These are phyloP conservation scores for Primulina eburnea DNA, from an alignment of 257 asterid species.

Conservation along the genomic window DNA sequence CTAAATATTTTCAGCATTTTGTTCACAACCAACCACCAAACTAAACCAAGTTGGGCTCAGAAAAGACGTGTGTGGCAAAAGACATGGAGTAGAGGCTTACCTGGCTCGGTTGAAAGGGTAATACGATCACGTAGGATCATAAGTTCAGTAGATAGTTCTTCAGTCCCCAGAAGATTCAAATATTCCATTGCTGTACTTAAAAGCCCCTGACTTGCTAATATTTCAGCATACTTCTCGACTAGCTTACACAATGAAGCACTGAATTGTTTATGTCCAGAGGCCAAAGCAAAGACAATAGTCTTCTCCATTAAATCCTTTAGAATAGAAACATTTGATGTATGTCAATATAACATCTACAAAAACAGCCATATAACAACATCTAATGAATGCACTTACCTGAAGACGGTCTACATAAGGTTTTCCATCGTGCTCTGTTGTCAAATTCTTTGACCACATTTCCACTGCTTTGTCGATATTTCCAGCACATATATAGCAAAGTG, in stretches of 20 bases:
- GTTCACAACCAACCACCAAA: not conserved
- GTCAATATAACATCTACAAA: constrained; percentile 21
- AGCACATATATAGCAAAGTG: constrained; percentile 86
- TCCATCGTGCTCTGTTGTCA: constrained; percentile 63
- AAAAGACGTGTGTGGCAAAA: constrained; percentile 10
- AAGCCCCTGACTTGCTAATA: constrained; percentile 95
- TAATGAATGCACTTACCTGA: constrained; percentile 50
- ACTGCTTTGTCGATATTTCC: constrained; percentile 91
- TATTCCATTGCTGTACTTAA: constrained; percentile 87
- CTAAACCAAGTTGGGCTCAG: constrained; percentile 4
- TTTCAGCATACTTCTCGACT: constrained; percentile 96
- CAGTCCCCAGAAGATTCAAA: constrained; percentile 84
- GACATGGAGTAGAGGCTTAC: constrained; percentile 34
- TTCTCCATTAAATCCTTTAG: constrained; percentile 93
- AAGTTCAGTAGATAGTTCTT: constrained; percentile 86
- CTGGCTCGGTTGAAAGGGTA: constrained; percentile 71
- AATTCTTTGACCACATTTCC: constrained; percentile 85
- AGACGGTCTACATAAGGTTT: constrained; percentile 81
- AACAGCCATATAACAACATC: constrained; percentile 15
- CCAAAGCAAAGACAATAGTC: constrained; percentile 88
- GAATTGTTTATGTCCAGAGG: constrained; percentile 80
- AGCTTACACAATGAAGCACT: constrained; percentile 84
- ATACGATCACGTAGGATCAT: constrained; percentile 81
- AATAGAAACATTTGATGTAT: constrained; percentile 20
- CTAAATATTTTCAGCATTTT: not conserved